These are phyloP conservation scores for Firmiana major DNA, from an alignment of 345 rosid species.

Conservation along the genomic window DNA sequence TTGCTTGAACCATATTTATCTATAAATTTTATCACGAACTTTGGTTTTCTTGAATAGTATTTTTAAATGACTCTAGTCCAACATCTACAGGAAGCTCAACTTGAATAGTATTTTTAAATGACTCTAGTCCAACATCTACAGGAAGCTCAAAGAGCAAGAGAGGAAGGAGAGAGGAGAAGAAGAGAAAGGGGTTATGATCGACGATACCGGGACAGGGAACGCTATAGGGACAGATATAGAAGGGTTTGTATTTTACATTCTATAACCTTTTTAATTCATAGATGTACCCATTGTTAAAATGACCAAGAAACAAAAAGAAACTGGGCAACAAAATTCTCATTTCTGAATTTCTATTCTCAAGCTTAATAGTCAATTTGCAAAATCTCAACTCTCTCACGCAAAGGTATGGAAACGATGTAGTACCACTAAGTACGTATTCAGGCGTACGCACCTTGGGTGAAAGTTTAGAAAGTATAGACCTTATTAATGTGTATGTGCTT, in stretches of 20 bases:
- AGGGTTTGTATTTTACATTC: constrained; percentile 32
- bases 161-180: constrained; percentile 84
- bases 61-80: no score
- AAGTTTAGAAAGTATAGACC: background rate
- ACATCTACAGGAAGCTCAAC: no score
- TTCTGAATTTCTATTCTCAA: background rate
- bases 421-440: background rate
- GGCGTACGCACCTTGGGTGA: background rate
- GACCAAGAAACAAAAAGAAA: background rate
- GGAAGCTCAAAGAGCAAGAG: constrained; percentile 73
- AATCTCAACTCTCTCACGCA: background rate
- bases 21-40: background rate
- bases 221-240: constrained; percentile 26
- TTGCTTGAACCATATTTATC: background rate
- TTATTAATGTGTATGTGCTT: background rate
- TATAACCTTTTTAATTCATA: background rate
- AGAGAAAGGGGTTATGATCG: constrained; percentile 50
- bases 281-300: background rate
- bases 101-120: background rate
- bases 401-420: background rate
- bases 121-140: constrained; percentile 20
- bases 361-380: background rate
- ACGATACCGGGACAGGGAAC: constrained; percentile 43
- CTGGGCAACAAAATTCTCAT: background rate
- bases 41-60: background rate